phyloP scores from a whole-genome alignment of 495 filamentous ascomycete genomes.

The Neurospora sp. region DNA sequence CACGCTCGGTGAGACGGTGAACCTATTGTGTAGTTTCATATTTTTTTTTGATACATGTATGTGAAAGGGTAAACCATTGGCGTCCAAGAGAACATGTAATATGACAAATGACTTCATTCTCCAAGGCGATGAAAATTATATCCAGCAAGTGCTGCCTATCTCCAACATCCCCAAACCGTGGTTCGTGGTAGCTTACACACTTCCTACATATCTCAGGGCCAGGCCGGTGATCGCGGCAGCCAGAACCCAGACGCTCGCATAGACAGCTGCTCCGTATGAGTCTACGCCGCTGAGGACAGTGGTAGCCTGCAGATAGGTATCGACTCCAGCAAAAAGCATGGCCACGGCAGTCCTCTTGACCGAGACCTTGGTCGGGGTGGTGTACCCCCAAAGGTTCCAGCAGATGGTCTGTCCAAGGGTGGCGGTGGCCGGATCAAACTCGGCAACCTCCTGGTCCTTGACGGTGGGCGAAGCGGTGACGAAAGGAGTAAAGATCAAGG shows the following conservation, averaged over 20 bases:
- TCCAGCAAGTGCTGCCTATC: neutral
- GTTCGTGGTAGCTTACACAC: constrained; percentile 4
- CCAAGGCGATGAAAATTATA: neutral
- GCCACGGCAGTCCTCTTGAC: constrained; percentile 53
- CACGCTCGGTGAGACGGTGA: neutral
- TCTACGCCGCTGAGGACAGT: constrained; percentile 58
- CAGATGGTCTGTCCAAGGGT: constrained; percentile 49
- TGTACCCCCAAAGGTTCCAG: constrained; percentile 53
- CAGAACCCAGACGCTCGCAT: constrained; percentile 59
- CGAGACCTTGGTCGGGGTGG: constrained; percentile 53
- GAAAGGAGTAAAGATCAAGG: constrained; percentile 66
- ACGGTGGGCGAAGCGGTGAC: constrained; percentile 38
- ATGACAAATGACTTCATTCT: neutral
- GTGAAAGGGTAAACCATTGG: neutral
- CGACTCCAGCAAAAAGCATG: constrained; percentile 42
- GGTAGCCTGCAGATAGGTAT: constrained; percentile 56
- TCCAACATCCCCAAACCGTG: neutral
- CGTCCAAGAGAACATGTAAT: neutral
- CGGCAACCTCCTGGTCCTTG: constrained; percentile 22
- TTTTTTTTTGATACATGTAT: neutral
- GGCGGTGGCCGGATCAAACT: constrained; percentile 45
- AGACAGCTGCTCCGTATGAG: constrained; percentile 53
- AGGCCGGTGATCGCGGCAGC: constrained; percentile 49
- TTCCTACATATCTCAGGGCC: constrained; percentile 35
- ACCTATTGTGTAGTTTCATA: neutral